phyloP scores from a whole-genome alignment of 306 rosid genomes.

The Albizia julibrissin region DNA sequence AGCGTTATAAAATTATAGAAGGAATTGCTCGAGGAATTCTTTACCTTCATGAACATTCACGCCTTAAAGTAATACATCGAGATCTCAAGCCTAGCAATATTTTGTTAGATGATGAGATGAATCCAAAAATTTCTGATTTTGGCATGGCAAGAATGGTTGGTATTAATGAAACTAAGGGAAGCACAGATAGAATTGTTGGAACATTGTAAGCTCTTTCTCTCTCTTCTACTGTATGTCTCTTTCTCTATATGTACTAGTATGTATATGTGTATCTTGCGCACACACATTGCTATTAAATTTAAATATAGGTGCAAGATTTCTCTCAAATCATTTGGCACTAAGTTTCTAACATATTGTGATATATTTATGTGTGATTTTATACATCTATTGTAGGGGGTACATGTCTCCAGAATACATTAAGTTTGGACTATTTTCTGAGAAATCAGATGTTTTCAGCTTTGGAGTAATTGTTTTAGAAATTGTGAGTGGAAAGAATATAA shows the following conservation, averaged over 20 bases:
- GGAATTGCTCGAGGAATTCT: not conserved
- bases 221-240: not conserved
- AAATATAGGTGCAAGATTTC: not conserved
- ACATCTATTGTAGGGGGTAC: not conserved
- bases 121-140: not conserved
- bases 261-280: too few relatives aligned
- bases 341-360: not conserved
- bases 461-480: not conserved
- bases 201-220: not conserved
- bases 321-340: too few relatives aligned
- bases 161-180: not conserved
- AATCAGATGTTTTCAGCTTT: not conserved
- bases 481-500: not conserved
- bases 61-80: not conserved
- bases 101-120: not conserved
- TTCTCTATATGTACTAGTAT: not conserved
- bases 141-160: not conserved
- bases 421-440: not conserved
- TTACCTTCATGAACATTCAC: not conserved
- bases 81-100: not conserved
- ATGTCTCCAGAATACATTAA: not conserved
- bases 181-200: not conserved
- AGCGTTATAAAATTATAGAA: not conserved
- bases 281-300: not conserved
- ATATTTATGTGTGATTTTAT: not conserved